Evolutionary conservation across 2,329 filamentous ascomycete species (phyloP).

Genomic region (Neofusicoccum parvum): DNA sequence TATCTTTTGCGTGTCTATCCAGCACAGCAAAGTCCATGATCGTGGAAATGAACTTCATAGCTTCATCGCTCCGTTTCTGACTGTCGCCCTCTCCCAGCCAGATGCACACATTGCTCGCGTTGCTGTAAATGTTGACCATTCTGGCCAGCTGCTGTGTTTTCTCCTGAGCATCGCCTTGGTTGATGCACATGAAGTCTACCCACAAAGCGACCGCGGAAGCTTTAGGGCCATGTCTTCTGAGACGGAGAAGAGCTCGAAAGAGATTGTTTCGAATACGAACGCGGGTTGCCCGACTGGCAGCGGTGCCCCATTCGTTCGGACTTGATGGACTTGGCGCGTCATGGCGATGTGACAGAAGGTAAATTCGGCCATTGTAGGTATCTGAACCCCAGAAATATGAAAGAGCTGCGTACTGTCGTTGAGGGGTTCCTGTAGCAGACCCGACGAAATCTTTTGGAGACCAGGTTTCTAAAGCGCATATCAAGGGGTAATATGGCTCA

Average conservation of each 20-base stretch:
- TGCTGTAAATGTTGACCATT: slow-evolving; percentile 38
- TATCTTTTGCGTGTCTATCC: not conserved
- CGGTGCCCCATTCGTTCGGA: not conserved
- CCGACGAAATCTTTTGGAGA: too few species aligned
- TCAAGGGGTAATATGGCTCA: too few species aligned
- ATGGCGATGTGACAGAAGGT: not conserved
- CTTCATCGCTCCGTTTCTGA: slow-evolving; percentile 21
- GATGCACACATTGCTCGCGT: slow-evolving; percentile 25
- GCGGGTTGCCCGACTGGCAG: too few species aligned
- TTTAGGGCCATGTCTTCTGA: not conserved
- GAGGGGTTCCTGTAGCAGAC: too few species aligned
- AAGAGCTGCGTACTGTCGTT: slow-evolving; percentile 25
- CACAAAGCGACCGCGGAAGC: slow-evolving; percentile 29
- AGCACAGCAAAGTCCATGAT: slow-evolving; percentile 32
- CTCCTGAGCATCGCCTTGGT: slow-evolving; percentile 35
- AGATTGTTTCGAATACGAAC: slow-evolving; percentile 3
- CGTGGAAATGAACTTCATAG: slow-evolving; percentile 36
- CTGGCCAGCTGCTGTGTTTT: slow-evolving; percentile 37
- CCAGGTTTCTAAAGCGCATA: too few species aligned
- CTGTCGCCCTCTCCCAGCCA: slow-evolving; percentile 31
- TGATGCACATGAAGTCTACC: slow-evolving; percentile 35
- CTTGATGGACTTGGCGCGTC: not conserved
- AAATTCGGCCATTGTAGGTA: too few species aligned
- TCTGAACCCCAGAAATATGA: slow-evolving; percentile 27
- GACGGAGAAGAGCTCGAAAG: slow-evolving; percentile 20